A percentile compares a stretch with the other conserved stretches of the same genome.
Conservation (phyloP, 805 yeast genomes). For the Candida schatavii region DNA sequence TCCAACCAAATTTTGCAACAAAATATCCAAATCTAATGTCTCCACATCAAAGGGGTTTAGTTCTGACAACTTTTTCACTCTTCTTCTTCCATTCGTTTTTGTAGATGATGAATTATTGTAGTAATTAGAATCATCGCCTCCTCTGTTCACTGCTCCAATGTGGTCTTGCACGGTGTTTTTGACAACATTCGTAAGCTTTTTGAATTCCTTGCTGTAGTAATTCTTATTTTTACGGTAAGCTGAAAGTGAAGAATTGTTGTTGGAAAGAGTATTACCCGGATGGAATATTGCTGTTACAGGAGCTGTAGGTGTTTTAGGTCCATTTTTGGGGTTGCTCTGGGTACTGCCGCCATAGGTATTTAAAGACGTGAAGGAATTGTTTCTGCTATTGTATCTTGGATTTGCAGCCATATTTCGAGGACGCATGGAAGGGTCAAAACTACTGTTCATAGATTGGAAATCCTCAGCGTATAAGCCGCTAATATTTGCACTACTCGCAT, state of each 20-base stretch:
- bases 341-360: background rate
- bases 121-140: slow-evolving; percentile 1
- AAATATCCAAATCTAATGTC: slow-evolving; percentile 35
- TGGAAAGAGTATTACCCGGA: background rate
- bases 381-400: background rate
- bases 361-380: background rate
- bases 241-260: background rate
- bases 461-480: background rate
- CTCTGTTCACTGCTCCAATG: slow-evolving; percentile 21
- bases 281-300: background rate
- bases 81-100: slow-evolving; percentile 23
- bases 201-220: slow-evolving; percentile 39
- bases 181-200: slow-evolving; percentile 61
- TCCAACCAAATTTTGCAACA: slow-evolving; percentile 32
- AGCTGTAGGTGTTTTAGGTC: background rate
- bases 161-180: slow-evolving; percentile 71
- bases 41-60: slow-evolving; percentile 40
- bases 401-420: background rate
- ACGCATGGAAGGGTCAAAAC: background rate
- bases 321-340: background rate
- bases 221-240: slow-evolving; percentile 24
- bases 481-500: background rate
- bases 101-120: background rate
- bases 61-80: slow-evolving; percentile 33
- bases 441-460: background rate